Base-by-base conservation (phyloP, 1,139 yeast species). In the Lodderomyces theae region DNA sequence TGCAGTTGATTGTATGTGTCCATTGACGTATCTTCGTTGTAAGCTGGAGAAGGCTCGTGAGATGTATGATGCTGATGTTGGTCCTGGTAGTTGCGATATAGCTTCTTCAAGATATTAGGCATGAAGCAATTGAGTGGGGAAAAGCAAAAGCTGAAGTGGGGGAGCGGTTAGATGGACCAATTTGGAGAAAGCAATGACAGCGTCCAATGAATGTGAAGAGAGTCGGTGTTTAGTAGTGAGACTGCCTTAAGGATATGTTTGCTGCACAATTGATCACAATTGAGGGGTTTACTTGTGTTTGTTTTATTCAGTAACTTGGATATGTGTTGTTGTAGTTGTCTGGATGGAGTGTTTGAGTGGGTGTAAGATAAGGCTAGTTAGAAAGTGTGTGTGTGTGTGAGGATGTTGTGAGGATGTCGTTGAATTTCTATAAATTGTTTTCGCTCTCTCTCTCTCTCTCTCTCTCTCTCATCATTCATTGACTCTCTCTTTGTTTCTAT, bases 41-140 rank as follows among this genome's bases (percentile, higher is more conserved):
- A 28, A 31, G 23, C 18, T 6, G 22, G 15, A 7, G 18, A 28
- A 19, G 36, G 37, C 31, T 26, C 26, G 12, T 28, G 47, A 16
- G 31, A 40, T 5, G 26, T 16, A 36, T 35, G 45, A 17, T 34
- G 23, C 16, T 24, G 19, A 36, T 35, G 45, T 22, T 34, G 23
- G 17, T 24, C 45, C 51, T 44, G 51, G 43, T 47, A 54, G 18
- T 52, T 44, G 19, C 54, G 51, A 40, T 56, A 57, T 41, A 56
- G 57, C 43, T 53, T 56, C 42, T 43, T 51, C 35, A 56, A 50
- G 32, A 56, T 42, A 43, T 56, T 56, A 10, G 56, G 48, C 59
- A 54, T 54, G 39, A 45, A 52, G 35, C 16, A 28, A 16, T 4
- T 11, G 18, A 15, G 31, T 4, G 3, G 10, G 31, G 29, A 15